Evolutionary conservation across 2,329 filamentous ascomycete species (phyloP), one percentile per base, ranked within the genome.

Genomic region (Peltaster fructicola): DNA sequence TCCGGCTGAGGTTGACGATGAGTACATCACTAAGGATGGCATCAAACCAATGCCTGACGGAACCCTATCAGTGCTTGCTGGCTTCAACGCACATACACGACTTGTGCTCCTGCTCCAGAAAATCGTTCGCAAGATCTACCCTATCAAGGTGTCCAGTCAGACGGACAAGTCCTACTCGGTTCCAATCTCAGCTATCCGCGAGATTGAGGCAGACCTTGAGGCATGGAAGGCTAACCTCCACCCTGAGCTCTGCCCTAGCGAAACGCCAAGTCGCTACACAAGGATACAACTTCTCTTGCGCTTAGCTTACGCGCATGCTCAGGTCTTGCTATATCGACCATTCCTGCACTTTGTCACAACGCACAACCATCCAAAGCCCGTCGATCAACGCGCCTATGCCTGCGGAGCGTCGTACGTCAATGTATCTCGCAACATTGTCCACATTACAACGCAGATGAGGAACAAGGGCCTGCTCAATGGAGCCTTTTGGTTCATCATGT

Each of bases 401-500:
- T 85, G 77, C 40, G 69, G 68, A 5, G 68, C 67, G 13, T 69
- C 68, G 3, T 73, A 69, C 35, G 64, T 73, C 27, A 70, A 66
- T 36, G 68, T 73, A 2, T 69, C 68, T 4, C 59, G 69, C 15
- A 73, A 85, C 41, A 79, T 88, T 32, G 68, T 88, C 16, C 77
- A 84, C 41, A 80, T 85, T 30, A 75, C 73, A 4, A 63, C 70
- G 12, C 74, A 82, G 41, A 84, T 84, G 57, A 72, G 75, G 36
- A 73, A 72, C 43, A 67, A 74, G 40, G 67, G 73, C 4, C 58
- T 80, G 5, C 57, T 88, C n/a, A 73, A 75, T 33, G 80, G 79
- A 1, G 75, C 78, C 0, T 84, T 81, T 48, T 88, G 79, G 79
- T 85, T 85, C 43, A 76, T 78, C 37, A 68, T 85, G 44, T 85